A percentile compares a stretch with the other conserved stretches of the same genome.
Evolutionary conservation across 73 alveolate species (phyloP).

Genomic region (Symbiodinium pilosum): DNA sequence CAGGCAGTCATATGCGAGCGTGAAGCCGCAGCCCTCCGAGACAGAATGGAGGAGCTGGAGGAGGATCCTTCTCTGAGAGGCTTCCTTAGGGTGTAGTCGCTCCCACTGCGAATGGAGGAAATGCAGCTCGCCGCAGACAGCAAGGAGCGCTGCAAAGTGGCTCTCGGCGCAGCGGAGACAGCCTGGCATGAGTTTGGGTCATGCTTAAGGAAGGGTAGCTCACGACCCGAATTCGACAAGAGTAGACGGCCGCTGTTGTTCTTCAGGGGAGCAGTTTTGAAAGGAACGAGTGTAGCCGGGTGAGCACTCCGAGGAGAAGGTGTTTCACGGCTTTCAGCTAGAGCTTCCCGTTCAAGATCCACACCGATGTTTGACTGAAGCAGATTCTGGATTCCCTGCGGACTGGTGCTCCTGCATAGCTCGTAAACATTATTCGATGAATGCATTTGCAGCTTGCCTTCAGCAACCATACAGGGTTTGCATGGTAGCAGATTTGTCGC

Average conservation of each 20-base stretch:
- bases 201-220: not conserved
- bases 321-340: no score
- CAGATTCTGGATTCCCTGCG: no score
- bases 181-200: conserved; percentile 10
- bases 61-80: conserved; percentile 5
- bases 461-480: no score
- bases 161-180: conserved; percentile 71
- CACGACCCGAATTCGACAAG: not conserved
- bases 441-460: no score
- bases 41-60: conserved; percentile 19
- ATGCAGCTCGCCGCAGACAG: conserved; percentile 30
- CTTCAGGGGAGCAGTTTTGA: not conserved
- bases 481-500: no score
- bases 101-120: not conserved
- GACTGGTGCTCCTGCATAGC: no score
- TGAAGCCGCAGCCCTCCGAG: conserved; percentile 65
- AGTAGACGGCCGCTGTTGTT: not conserved
- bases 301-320: no score
- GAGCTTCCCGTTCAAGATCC: no score
- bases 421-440: no score
- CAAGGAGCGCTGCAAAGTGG: conserved; percentile 66
- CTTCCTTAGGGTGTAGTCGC: no score
- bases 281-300: not conserved
- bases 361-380: no score
- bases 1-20: conserved; percentile 87